Conservation (phyloP, 768 basidiomycete species). For the Plicaturopsis crispa region DNA sequence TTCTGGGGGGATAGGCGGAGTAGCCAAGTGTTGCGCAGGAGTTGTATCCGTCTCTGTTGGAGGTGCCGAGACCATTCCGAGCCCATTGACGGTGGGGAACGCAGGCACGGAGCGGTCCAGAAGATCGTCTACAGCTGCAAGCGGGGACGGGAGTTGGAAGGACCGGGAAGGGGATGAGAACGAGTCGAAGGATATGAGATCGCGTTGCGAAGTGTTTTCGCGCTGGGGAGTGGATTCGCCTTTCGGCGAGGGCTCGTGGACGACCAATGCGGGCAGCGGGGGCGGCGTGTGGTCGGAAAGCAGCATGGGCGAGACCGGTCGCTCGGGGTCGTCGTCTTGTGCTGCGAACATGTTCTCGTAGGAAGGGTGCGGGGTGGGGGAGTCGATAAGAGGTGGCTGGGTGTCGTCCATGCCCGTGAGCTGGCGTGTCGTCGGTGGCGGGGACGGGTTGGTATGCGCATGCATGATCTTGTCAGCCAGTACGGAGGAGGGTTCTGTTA, state of each 20-base stretch:
- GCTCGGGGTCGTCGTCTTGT: constrained; percentile 4
- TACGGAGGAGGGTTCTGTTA: constrained; percentile 56
- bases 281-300: neutral
- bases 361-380: constrained; percentile 5
- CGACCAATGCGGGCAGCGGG: constrained; percentile 2
- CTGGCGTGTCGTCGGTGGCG: constrained; percentile 33
- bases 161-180: constrained; percentile 19
- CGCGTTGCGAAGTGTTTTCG: constrained; percentile 13
- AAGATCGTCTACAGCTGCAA: too few species aligned
- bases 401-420: constrained; percentile 2
- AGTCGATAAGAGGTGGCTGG: constrained; percentile 6
- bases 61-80: too few species aligned
- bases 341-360: constrained; percentile 19
- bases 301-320: neutral
- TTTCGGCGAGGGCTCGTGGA: constrained; percentile 7
- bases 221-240: constrained; percentile 3
- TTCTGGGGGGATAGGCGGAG: too few species aligned
- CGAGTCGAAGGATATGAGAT: constrained; percentile 36
- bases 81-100: constrained; percentile 5
- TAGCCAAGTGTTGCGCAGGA: too few species aligned
- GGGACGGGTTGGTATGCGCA: constrained; percentile 73
- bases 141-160: too few species aligned
- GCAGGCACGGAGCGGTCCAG: constrained; percentile 8
- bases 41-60: too few species aligned
- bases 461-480: constrained; percentile 60